Base-by-base conservation (phyloP, 805 yeast species). In the Ogataea methanolica region DNA sequence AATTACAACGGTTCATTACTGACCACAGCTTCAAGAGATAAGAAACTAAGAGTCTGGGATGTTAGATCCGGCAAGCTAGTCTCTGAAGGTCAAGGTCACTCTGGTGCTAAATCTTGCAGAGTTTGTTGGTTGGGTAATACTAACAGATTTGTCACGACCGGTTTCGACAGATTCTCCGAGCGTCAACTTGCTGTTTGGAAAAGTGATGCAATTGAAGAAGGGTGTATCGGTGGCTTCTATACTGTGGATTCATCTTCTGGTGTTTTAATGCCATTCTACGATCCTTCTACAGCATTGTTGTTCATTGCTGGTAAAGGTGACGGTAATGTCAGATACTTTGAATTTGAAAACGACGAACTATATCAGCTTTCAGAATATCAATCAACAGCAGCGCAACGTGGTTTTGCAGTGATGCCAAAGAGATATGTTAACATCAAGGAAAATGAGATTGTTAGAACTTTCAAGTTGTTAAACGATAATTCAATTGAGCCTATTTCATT, bases 301-400 rank as follows among this genome's bases (percentile, higher is more conserved):
- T 94, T 85, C 62, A 72, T 94, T 51, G 98, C 96, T 33, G 99
- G 99, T 57, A 92, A 94, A 68, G 97, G 97, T 66, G 99, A 94
- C 67, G 98, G 98, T 59, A 94, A 92, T 66, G 88, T 94, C 60
- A 87, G 97, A 61, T 92, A 92, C 70, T 94, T 73, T 63, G 99
- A 94, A 72, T 89, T 79, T 66, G 89, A 83, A 52, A 80, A 87
- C 59, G 97, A 92, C 60, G 85, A 83, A 59, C 74, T 94, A 47
- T 83, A 75, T 67, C 88, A 86, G 57, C 70, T 94, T 50, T 87
- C 96, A n/a, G 97, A 92, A 65, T 94, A 78, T 66, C 83, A 83
- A 51, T 89, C 97, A 4, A 79, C 82, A 2, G 95, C 88, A 33
- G 94, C 99, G 2, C 99, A 94, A 74, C 85, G 99, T 67, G 99